Conservation (phyloP, 2,329 filamentous ascomycete species). For the Xylariaceae sp. region DNA sequence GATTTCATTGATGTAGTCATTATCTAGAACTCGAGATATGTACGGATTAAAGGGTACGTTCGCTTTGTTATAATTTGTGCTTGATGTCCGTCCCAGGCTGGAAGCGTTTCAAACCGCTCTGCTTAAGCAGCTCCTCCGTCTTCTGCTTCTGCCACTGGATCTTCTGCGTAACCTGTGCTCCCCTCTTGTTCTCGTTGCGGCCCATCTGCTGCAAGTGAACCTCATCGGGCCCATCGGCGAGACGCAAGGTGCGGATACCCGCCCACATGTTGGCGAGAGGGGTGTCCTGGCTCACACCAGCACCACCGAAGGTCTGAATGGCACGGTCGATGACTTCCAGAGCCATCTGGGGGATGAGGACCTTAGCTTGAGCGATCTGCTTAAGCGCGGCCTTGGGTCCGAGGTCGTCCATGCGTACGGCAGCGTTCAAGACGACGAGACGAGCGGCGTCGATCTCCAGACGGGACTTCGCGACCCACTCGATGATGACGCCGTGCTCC, state of each 20-base stretch:
- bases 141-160: constrained; percentile 60
- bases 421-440: constrained; percentile 86
- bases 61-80: constrained; percentile 40
- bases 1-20: background rate
- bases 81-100: constrained; percentile 51
- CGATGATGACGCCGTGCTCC: constrained; percentile 89
- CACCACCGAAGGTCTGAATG: constrained; percentile 85
- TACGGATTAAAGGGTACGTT: background rate
- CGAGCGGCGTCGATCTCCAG: constrained; percentile 92
- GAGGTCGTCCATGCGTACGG: constrained; percentile 85
- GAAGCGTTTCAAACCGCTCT: constrained; percentile 45
- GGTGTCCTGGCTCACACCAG: constrained; percentile 90
- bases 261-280: constrained; percentile 83
- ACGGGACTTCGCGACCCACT: constrained; percentile 87
- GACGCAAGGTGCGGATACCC: constrained; percentile 70
- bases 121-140: constrained; percentile 59
- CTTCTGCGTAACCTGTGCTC: constrained; percentile 53
- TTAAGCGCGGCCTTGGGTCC: constrained; percentile 85
- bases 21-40: background rate
- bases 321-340: constrained; percentile 89
- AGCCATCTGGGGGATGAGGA: constrained; percentile 76
- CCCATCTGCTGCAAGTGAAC: constrained; percentile 83
- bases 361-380: constrained; percentile 94
- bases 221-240: constrained; percentile 94
- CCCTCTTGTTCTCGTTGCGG: constrained; percentile 71